These are phyloP conservation scores for Scheffersomyces coipomensis DNA, from an alignment of 805 yeast genomes.

Conservation along the genomic window DNA sequence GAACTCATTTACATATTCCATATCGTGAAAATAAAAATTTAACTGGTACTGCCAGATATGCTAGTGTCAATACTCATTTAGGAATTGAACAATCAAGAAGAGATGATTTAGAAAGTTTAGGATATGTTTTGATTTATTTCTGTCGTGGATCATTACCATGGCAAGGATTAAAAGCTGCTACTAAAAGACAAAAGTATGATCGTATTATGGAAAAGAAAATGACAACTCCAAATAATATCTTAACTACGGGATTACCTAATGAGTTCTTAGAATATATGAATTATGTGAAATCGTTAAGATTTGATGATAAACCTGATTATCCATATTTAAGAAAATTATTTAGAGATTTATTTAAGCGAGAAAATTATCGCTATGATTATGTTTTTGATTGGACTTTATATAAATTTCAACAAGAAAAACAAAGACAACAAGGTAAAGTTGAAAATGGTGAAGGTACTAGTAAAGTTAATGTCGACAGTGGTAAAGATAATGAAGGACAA, in stretches of 20 bases:
- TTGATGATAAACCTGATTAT: conserved; percentile 97
- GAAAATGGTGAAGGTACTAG: conserved; percentile 26
- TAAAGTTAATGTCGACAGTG: conserved; percentile 14
- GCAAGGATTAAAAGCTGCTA: conserved; percentile 97
- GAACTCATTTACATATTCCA: conserved; percentile 92
- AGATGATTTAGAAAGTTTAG: conserved; percentile 93
- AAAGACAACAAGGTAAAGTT: conserved; percentile 40
- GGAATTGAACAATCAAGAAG: conserved; percentile 97
- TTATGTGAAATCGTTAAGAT: conserved; percentile 85
- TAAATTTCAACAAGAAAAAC: conserved; percentile 65
- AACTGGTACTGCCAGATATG: conserved; percentile 97
- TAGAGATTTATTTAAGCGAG: conserved; percentile 84
- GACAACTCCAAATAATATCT: conserved; percentile 80
- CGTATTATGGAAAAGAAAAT: conserved; percentile 93
- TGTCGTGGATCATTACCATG: conserved; percentile 96
- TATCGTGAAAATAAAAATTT: conserved; percentile 94
- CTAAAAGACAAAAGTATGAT: conserved; percentile 95
- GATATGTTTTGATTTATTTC: conserved; percentile 91
- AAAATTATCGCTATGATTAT: conserved; percentile 89
- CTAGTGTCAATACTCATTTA: conserved; percentile 90
- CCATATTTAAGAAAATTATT: conserved; percentile 82
- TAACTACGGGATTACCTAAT: conserved; percentile 88
- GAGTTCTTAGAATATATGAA: conserved; percentile 87
- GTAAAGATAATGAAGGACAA: conserved; percentile 9
- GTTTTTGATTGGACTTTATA: conserved; percentile 96